Evolutionary conservation across 2,329 filamentous ascomycete genomes (phyloP).

Genomic region (Hypoxylon sp.): DNA sequence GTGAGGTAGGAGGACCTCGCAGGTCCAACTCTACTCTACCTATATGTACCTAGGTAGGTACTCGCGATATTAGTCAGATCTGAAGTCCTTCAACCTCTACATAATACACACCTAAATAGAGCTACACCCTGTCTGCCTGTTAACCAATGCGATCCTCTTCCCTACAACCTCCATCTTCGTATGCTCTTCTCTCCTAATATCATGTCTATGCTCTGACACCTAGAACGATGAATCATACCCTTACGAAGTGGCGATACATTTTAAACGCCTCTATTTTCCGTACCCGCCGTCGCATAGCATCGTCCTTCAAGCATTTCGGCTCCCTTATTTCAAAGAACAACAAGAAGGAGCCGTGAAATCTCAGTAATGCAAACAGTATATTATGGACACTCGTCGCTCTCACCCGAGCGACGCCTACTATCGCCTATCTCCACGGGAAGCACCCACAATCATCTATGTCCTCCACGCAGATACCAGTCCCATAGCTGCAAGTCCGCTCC

Average conservation of each 20-base stretch:
- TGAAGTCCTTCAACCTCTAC: background rate
- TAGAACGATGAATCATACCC: constrained; percentile 39
- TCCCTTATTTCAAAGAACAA: constrained; percentile 27
- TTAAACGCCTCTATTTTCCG: constrained; percentile 35
- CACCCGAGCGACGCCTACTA: constrained; percentile 17
- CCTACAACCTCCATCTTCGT: background rate
- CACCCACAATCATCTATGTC: constrained; percentile 18
- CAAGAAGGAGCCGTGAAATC: constrained; percentile 36
- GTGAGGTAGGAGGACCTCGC: background rate
- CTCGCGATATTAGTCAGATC: background rate
- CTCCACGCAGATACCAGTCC: constrained; percentile 37
- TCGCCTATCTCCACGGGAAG: constrained; percentile 31
- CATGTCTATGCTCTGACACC: constrained; percentile 12
- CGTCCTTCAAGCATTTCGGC: constrained; percentile 31
- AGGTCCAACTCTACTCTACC: background rate
- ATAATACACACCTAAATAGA: background rate
- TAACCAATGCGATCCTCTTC: background rate
- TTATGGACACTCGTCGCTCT: constrained; percentile 30
- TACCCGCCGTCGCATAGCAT: constrained; percentile 25
- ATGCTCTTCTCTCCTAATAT: background rate
- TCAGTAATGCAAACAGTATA: constrained; percentile 37
- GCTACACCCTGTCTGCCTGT: background rate
- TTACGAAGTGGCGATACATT: constrained; percentile 42
- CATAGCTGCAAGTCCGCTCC: constrained; percentile 23
- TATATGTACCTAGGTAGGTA: too few relatives aligned